Percentiles rank a stretch among this genome's conserved stretches.
Evolutionary conservation across 768 basidiomycete genomes (phyloP).

Genomic region (Boletus bicolor): DNA sequence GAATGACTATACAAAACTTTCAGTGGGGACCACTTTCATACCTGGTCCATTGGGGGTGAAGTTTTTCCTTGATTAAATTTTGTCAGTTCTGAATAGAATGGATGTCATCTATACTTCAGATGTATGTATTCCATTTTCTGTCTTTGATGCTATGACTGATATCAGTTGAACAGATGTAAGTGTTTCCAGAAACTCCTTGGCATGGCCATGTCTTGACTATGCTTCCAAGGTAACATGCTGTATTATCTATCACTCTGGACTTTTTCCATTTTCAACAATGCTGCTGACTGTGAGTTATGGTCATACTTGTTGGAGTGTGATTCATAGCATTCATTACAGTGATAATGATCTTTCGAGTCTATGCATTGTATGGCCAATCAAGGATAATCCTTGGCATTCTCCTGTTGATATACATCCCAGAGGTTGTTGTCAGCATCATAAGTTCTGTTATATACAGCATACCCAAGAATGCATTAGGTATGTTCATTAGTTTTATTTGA

Average conservation of each 20-base stretch:
- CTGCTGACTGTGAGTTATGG: slow-evolving; percentile 1
- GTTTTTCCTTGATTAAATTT: neutral
- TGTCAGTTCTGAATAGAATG: too few relatives aligned
- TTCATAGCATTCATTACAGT: neutral
- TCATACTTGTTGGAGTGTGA: too few relatives aligned
- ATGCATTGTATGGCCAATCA: slow-evolving; percentile 5
- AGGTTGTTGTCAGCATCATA: neutral
- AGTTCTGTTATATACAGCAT: neutral
- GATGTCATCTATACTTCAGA: neutral
- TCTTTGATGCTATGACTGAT: neutral
- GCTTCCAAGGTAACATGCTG: neutral
- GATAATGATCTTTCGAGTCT: slow-evolving; percentile 7
- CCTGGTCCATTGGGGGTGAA: slow-evolving; percentile 6
- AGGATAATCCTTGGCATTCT: neutral
- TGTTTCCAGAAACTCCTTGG: neutral
- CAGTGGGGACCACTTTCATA: neutral
- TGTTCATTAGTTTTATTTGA: neutral
- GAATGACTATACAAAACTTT: neutral
- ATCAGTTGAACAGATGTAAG: neutral
- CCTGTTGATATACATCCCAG: neutral
- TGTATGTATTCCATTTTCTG: neutral
- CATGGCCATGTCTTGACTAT: neutral
- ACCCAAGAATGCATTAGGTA: neutral
- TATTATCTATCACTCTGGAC: neutral
- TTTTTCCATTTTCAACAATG: neutral